phyloP scores from a whole-genome alignment of 1,284 basidiomycete species.

The Vanrija humicola region DNA sequence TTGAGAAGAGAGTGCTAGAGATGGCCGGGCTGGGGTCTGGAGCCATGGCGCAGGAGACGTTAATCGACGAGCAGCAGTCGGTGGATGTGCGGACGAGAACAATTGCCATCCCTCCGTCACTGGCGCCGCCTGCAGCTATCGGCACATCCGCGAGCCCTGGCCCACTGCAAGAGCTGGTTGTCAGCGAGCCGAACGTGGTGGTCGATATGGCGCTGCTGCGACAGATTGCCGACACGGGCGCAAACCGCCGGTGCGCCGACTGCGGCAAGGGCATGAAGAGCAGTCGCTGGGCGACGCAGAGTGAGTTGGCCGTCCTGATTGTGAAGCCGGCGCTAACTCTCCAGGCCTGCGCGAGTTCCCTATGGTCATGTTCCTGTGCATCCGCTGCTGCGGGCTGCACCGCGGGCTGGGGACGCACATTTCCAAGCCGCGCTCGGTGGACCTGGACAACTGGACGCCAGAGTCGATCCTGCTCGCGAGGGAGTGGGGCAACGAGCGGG shows the following conservation, averaged over 20 bases:
- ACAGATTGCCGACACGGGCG: slow-evolving; percentile 10
- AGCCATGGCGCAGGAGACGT: background rate
- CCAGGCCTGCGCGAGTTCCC: slow-evolving; percentile 43
- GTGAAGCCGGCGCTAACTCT: too few species aligned
- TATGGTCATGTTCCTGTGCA: slow-evolving; percentile 54
- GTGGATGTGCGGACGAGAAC: too few species aligned
- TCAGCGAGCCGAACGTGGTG: slow-evolving; percentile 4
- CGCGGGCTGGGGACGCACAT: slow-evolving; percentile 54
- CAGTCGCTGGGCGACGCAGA: slow-evolving; percentile 47
- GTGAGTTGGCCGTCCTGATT: slow-evolving; percentile 22
- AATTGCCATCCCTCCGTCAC: background rate
- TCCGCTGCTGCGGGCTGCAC: slow-evolving; percentile 54
- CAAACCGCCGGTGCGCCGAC: slow-evolving; percentile 51
- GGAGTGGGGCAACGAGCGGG: slow-evolving; percentile 48
- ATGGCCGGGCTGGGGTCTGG: slow-evolving; percentile 36
- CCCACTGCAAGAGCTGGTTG: background rate
- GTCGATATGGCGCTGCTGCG: slow-evolving; percentile 13
- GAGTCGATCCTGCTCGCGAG: slow-evolving; percentile 45
- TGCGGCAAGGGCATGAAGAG: slow-evolving; percentile 46
- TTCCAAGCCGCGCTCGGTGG: slow-evolving; percentile 53
- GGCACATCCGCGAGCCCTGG: too few species aligned
- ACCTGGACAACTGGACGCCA: slow-evolving; percentile 53
- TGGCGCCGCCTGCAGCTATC: background rate
- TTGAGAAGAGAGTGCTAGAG: slow-evolving; percentile 41
- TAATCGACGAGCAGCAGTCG: background rate